Conservation (phyloP, 192 early-diverging fungal species). For the Obelidium mucronatum region DNA sequence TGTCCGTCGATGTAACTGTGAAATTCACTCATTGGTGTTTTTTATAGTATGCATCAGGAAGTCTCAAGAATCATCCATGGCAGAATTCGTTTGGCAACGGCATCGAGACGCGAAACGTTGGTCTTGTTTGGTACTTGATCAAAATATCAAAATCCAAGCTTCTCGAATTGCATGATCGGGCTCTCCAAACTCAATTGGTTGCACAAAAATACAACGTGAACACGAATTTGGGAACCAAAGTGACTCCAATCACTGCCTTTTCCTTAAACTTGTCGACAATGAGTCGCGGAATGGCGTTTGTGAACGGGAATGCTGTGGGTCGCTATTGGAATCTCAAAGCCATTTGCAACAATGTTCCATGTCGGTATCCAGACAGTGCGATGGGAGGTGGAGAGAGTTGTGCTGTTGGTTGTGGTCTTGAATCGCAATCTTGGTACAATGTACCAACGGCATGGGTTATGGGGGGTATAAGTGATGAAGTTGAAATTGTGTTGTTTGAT, state of each 20-base stretch:
- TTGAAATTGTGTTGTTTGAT: conserved; percentile 48
- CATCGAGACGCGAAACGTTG: too few relatives aligned
- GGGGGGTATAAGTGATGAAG: conserved; percentile 9
- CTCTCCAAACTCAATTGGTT: conserved; percentile 6
- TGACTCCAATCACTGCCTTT: conserved; percentile 27
- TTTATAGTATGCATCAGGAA: too few relatives aligned
- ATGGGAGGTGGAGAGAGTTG: conserved; percentile 33
- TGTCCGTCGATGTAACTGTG: not conserved
- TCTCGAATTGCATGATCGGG: not conserved
- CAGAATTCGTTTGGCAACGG: too few relatives aligned
- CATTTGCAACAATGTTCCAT: conserved; percentile 15
- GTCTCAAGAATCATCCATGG: too few relatives aligned
- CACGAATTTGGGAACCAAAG: not conserved
- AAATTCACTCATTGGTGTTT: not conserved
- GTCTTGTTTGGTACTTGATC: not conserved
- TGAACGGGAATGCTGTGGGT: conserved; percentile 45
- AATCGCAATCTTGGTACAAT: conserved; percentile 46
- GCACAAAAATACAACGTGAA: not conserved
- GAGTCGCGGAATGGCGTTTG: conserved; percentile 41
- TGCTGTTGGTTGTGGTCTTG: conserved; percentile 30
- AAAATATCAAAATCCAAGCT: conserved; percentile 22
- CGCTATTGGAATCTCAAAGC: conserved; percentile 42
- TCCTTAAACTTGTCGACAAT: conserved; percentile 41
- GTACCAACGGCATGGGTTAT: conserved; percentile 43
- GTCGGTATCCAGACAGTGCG: conserved; percentile 21